Conservation (phyloP, 139 green algal species). For the Choricystis sp. region DNA sequence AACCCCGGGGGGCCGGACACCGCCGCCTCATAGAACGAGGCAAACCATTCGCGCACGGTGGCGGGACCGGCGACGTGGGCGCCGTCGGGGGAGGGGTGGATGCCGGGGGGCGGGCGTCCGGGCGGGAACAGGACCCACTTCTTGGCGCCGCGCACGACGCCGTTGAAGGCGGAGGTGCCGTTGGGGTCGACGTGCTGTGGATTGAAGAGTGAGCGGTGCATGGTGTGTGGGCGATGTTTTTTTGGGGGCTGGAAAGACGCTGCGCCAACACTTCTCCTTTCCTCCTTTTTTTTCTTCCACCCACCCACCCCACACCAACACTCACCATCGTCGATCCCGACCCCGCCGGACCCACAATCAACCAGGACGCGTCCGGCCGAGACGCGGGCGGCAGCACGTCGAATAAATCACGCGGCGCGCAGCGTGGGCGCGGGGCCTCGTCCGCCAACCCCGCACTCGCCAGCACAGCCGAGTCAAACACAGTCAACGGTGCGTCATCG, state of each 20-base stretch:
- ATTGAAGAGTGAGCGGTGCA: no score
- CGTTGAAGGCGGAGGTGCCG: conserved; percentile 86
- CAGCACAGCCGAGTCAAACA: not conserved
- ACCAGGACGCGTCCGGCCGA: conserved; percentile 52
- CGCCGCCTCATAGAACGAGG: conserved; percentile 54
- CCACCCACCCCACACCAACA: conserved; percentile 1
- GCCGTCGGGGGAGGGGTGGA: conserved; percentile 71
- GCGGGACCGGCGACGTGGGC: conserved; percentile 73
- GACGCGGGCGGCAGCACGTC: not conserved
- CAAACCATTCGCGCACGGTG: conserved; percentile 86
- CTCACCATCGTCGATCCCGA: conserved; percentile 58
- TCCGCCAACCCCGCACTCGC: not conserved
- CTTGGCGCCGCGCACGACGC: conserved; percentile 68
- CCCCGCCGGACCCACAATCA: conserved; percentile 75
- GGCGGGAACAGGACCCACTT: conserved; percentile 90
- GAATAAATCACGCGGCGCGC: not conserved
- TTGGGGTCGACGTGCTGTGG: conserved; percentile 77
- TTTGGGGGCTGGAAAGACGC: not conserved
- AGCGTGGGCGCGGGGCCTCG: not conserved
- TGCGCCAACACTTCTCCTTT: not conserved
- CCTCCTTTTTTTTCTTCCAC: not conserved
- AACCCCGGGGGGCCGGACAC: conserved; percentile 19
- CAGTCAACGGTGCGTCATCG: not conserved
- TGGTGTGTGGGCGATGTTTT: conserved; percentile 5
- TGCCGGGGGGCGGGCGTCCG: conserved; percentile 50